Evolutionary conservation across 1,139 yeast genomes (phyloP).

Genomic region (Geotrichum australiense): DNA sequence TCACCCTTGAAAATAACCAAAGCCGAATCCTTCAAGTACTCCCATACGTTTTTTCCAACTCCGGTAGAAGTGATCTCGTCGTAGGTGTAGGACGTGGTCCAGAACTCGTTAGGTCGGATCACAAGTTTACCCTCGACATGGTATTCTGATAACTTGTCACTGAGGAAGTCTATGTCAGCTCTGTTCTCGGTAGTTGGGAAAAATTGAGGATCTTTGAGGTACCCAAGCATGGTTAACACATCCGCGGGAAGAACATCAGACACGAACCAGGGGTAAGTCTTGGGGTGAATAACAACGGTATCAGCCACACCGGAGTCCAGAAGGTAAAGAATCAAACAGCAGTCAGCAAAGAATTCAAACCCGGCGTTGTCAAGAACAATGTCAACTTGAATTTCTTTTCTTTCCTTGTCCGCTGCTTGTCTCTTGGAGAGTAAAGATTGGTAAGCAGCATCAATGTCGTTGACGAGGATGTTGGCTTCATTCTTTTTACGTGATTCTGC

Average conservation of each 20-base stretch:
- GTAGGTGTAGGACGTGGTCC: constrained; percentile 72
- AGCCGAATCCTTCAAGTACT: constrained; percentile 49
- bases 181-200: constrained; percentile 33
- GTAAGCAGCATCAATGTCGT: constrained; percentile 73
- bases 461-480: constrained; percentile 72
- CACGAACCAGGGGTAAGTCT: constrained; percentile 94
- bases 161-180: constrained; percentile 38
- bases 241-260: constrained; percentile 90
- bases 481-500: constrained; percentile 77
- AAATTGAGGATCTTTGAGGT: constrained; percentile 46
- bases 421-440: constrained; percentile 30
- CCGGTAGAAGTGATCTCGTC: constrained; percentile 58
- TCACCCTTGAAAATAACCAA: constrained; percentile 91
- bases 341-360: constrained; percentile 86
- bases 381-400: constrained; percentile 49
- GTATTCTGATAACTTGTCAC: constrained; percentile 45
- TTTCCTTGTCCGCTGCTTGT: constrained; percentile 22
- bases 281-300: constrained; percentile 74
- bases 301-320: constrained; percentile 61
- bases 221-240: constrained; percentile 51
- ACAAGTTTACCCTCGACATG: constrained; percentile 45
- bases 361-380: constrained; percentile 92
- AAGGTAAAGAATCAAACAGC: constrained; percentile 65
- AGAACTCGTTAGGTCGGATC: constrained; percentile 62
- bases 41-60: constrained; percentile 52